phyloP scores from a whole-genome alignment of 805 yeast genomes.

The Metschnikowia picachoensis region DNA sequence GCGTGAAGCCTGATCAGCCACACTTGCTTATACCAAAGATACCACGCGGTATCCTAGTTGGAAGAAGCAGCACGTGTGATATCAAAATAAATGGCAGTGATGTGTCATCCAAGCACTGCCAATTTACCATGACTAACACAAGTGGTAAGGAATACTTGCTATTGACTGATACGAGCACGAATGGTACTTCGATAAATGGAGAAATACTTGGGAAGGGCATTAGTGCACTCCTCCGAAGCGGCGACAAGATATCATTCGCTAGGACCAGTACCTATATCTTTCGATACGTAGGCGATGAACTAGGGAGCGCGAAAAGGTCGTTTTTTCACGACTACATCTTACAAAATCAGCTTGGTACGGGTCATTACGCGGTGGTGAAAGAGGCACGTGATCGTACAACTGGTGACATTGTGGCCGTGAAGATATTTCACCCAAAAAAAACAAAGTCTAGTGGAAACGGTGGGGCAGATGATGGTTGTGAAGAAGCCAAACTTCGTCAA shows the following conservation, averaged over 20 bases:
- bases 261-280: conserved; percentile 45
- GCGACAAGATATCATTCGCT: conserved; percentile 62
- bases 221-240: conserved; percentile 50
- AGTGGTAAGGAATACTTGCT: conserved; percentile 37
- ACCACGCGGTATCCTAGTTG: conserved; percentile 34
- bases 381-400: conserved; percentile 57
- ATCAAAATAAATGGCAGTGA: conserved; percentile 51
- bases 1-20: conserved; percentile 18
- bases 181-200: conserved; percentile 68
- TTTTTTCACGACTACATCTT: conserved; percentile 56
- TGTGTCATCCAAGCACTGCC: conserved; percentile 64
- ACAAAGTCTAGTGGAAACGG: conserved; percentile 11
- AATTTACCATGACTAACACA: conserved; percentile 39
- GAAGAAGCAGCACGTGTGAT: conserved; percentile 61
- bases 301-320: conserved; percentile 26
- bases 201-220: conserved; percentile 47
- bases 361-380: conserved; percentile 79
- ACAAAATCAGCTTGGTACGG: conserved; percentile 64
- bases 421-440: conserved; percentile 61
- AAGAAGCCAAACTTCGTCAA: conserved; percentile 46
- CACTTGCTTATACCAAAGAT: conserved; percentile 24
- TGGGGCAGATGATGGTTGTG: conserved; percentile 15
- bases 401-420: conserved; percentile 66
- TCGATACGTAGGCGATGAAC: conserved; percentile 36
- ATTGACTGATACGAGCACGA: conserved; percentile 55